phyloP scores from a whole-genome alignment of 2,329 filamentous ascomycete species.

The Calcarisporium arbuscula region DNA sequence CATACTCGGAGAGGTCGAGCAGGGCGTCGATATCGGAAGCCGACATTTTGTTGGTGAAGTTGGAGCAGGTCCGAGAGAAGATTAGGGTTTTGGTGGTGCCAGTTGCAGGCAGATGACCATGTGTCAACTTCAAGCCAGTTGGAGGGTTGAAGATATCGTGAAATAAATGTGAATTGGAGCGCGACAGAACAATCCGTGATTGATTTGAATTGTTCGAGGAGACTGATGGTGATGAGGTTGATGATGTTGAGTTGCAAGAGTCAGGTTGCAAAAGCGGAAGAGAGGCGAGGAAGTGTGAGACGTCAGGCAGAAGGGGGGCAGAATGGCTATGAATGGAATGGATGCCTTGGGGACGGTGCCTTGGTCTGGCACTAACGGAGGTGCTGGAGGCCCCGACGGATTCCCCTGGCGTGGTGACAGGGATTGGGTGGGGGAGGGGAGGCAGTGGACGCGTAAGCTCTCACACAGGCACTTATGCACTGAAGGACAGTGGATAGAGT shows the following conservation, averaged over 20 bases:
- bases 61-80: constrained; percentile 8
- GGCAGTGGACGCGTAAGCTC: constrained; percentile 24
- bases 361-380: no score
- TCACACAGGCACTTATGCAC: no score
- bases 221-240: constrained; percentile 1
- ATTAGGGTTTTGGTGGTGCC: no score
- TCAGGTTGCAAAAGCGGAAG: constrained; percentile 4
- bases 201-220: not conserved
- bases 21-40: constrained; percentile 48
- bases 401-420: constrained; percentile 9
- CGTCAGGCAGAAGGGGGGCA: constrained; percentile 22
- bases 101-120: no score
- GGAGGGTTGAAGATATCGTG: no score
- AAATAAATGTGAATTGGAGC: no score
- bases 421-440: constrained; percentile 11
- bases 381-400: no score
- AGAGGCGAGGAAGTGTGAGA: constrained; percentile 9
- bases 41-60: constrained; percentile 31
- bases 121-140: no score
- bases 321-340: constrained; percentile 27
- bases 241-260: not conserved
- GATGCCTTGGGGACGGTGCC: constrained; percentile 19
- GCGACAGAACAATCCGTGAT: not conserved
- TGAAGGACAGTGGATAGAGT: no score
- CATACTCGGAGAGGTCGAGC: constrained; percentile 58